Evolutionary conservation across 305 asterid species (phyloP).

Genomic region (Fraxinus velutina): DNA sequence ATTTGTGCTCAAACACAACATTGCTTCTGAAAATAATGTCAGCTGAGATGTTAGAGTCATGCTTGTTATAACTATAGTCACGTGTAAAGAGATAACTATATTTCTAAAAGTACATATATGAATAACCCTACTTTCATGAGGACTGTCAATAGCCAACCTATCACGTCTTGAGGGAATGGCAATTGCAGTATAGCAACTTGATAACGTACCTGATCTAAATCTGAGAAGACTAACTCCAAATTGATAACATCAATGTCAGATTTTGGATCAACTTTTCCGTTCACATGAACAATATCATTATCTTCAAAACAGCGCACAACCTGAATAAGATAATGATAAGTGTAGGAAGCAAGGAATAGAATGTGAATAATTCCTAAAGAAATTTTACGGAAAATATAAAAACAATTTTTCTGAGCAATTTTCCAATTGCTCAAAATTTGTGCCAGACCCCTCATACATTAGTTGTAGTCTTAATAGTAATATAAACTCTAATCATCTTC

Average conservation of each 20-base stretch:
- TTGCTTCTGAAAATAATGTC: neutral
- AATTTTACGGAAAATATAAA: neutral
- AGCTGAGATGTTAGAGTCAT: neutral
- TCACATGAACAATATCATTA: constrained; percentile 93
- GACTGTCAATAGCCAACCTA: neutral
- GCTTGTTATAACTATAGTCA: neutral
- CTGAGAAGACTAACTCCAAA: constrained; percentile 84
- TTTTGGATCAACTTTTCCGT: constrained; percentile 88
- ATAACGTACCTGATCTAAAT: constrained; percentile 82
- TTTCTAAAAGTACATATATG: neutral
- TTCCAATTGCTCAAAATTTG: neutral
- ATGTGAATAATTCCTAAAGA: constrained; percentile 6
- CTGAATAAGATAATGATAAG: constrained; percentile 32
- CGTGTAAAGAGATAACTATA: neutral
- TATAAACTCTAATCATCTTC: neutral
- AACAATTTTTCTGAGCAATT: neutral
- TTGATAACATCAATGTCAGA: constrained; percentile 91
- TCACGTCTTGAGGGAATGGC: constrained; percentile 2
- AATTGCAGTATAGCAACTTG: constrained; percentile 15
- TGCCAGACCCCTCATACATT: neutral
- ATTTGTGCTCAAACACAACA: neutral
- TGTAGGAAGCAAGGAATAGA: constrained; percentile 13
- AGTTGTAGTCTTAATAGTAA: neutral
- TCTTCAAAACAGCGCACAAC: constrained; percentile 98
- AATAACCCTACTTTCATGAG: neutral